Conservation (phyloP, 2,329 filamentous ascomycete genomes). For the Tolypocladium ophioglossoides region DNA sequence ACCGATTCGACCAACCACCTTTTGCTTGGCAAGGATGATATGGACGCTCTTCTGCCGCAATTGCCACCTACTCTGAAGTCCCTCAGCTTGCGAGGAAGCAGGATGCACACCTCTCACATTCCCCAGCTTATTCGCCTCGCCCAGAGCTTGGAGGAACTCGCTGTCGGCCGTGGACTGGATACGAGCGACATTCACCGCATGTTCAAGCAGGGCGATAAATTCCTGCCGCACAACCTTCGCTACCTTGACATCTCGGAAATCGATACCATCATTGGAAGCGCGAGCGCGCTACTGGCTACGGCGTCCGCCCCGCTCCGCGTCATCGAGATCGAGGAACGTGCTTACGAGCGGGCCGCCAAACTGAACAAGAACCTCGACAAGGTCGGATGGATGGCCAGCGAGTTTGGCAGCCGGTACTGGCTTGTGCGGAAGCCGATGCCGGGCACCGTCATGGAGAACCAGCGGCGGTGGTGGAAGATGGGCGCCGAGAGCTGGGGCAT, state of each 20-base stretch:
- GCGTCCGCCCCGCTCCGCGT: constrained; percentile 62
- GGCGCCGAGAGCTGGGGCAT: constrained; percentile 78
- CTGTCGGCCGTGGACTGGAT: constrained; percentile 57
- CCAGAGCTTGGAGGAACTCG: constrained; percentile 64
- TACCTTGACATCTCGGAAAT: constrained; percentile 68
- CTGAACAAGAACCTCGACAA: constrained; percentile 47
- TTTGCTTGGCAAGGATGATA: constrained; percentile 54
- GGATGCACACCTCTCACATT: constrained; percentile 55
- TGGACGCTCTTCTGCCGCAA: constrained; percentile 52
- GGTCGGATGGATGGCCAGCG: constrained; percentile 60
- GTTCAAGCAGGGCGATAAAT: constrained; percentile 41
- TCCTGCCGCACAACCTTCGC: constrained; percentile 48
- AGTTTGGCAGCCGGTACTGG: constrained; percentile 57
- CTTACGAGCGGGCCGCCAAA: constrained; percentile 54
- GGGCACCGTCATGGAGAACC: constrained; percentile 22
- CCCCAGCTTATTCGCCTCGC: constrained; percentile 52
- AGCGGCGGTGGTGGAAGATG: constrained; percentile 69
- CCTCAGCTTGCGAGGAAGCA: constrained; percentile 65
- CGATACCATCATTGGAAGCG: constrained; percentile 44
- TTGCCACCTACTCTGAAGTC: constrained; percentile 60
- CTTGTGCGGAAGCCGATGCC: constrained; percentile 46
- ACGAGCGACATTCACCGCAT: constrained; percentile 55
- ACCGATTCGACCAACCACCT: constrained; percentile 64
- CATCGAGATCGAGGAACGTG: constrained; percentile 61
- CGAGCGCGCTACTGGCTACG: constrained; percentile 47